Base-by-base conservation (phyloP, 768 basidiomycete genomes). In the Leccinum uliginosum region DNA sequence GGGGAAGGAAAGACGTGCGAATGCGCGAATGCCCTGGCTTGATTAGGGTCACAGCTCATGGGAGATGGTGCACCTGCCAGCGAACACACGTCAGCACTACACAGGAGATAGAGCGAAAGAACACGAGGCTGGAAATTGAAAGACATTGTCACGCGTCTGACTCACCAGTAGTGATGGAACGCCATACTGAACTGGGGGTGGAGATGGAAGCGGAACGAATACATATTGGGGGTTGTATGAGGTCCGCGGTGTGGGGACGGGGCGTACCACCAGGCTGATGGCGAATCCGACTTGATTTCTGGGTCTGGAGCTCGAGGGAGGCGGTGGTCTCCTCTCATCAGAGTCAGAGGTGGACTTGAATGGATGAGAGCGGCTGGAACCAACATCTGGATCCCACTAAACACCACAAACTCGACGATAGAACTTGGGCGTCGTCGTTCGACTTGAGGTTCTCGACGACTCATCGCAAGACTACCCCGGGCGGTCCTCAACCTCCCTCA, bases 301-400 rank as follows among this genome's bases (percentile, higher is more conserved):
- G n/a, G 92, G 32, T 19, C 52, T 67, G 10, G 43, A 53, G 21
- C 29, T 9, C 45, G 52, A 54, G 40, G 50, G 29, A 34, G 26
- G 21, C 3, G 40, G 30, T 12, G 21, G 48, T 50, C 23, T 17
- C 59, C 55, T 63, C 15, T 44, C 48, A 15, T 45, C 48, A 19
- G 24, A 46, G n/a, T 24, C 27, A 27, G 53, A 49, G 32, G 23
- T n/a, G 10, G 43, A 26, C 27, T 53, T 48, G 0, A 54, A 47
- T 27, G 38, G 50, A n/a, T n/a, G 47, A 51, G 12, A 44, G 4
- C 50, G n/a, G 38, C 40, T 40, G 10, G 32, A 49, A 7, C 26
- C 46, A 1, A 59, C 51, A 44, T 64, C 64, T 19, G 50, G 67
- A 15, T 55, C 34, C 66, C 66, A 68, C 23, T 53, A 56, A 3